These are phyloP conservation scores for Wickerhamiella cacticola DNA, from an alignment of 805 yeast genomes.

Conservation along the genomic window DNA sequence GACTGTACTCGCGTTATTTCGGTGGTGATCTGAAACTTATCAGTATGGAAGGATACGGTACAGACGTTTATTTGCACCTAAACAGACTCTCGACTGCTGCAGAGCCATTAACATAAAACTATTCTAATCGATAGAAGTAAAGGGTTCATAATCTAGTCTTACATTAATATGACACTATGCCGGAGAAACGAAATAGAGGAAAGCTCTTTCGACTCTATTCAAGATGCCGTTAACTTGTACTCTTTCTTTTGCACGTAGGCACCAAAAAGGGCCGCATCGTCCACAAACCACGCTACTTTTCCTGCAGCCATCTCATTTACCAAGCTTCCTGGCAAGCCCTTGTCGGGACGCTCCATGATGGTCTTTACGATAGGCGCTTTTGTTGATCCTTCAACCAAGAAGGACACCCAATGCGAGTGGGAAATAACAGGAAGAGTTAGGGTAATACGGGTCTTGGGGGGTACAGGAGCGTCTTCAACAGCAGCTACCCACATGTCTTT, in stretches of 20 bases:
- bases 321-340: conserved; percentile 85
- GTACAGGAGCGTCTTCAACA: conserved; percentile 80
- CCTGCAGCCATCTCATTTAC: conserved; percentile 97
- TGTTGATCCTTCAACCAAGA: conserved; percentile 92
- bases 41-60: conserved; percentile 89
- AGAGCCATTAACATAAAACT: conserved; percentile 39
- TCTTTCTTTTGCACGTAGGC: conserved; percentile 61
- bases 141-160: not conserved
- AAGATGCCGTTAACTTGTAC: conserved; percentile 42
- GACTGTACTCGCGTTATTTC: conserved; percentile 78
- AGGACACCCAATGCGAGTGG: conserved; percentile 83
- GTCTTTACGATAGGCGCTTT: conserved; percentile 86
- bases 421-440: conserved; percentile 89
- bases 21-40: conserved; percentile 83
- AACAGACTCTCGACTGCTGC: conserved; percentile 62
- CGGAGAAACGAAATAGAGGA: not conserved
- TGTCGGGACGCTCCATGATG: conserved; percentile 93
- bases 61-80: conserved; percentile 80
- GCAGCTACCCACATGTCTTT: conserved; percentile 92
- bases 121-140: not conserved
- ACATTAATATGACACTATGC: not conserved
- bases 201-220: not conserved
- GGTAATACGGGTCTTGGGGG: conserved; percentile 77
- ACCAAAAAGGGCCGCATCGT: conserved; percentile 78
- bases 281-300: conserved; percentile 93